Base-by-base conservation (phyloP, 2,329 filamentous ascomycete genomes). In the Leptographium procerum region DNA sequence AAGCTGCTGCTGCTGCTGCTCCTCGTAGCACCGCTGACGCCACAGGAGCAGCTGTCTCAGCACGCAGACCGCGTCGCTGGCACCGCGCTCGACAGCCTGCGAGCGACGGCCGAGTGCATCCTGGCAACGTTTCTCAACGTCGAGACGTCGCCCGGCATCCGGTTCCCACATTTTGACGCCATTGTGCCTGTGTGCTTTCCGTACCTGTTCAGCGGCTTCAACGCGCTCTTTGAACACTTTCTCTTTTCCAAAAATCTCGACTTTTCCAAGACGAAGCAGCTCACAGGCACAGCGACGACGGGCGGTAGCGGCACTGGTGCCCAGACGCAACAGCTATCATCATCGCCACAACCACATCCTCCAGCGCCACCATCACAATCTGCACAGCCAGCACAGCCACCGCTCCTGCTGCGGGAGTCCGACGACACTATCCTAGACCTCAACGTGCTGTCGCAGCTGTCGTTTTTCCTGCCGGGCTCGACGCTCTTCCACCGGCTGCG, bases 241-340 rank as follows among this genome's bases (percentile, higher is more conserved):
- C 76, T 90, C 29, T 91, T 89, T 65, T 86, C 85, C 29, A 86
- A 85, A 65, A 85, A 85, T 62, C 74, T 89, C 26, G 83, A 88
- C 64, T 79, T 88, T 56, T 82, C 80, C 3, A 83, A 79, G 66
- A 75, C 72, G 52, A 68, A 68, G 22, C 40, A 56, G 4, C 56
- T 51, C 19, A 26, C n/a, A n/a, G n/a, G 31, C 13, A 53, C 34
- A 33, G 13, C 19, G 19, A 45, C 19, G 6, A 45, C 40, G 19
- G 40, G 45, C 22, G 22, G 14, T 3, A 1, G 10, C 22, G 4
- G 22, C 45, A 2, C 22, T 6, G 24, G 10, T 26, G 45, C 22
- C 24, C 22, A 50, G 26, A n/a, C n/a, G n/a, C n/a, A n/a, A n/a
- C n/a, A n/a, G n/a, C n/a, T n/a, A n/a, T n/a, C n/a, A n/a, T n/a